Base-by-base conservation (phyloP, 1,139 yeast genomes). In the Blastobotrys apis region DNA sequence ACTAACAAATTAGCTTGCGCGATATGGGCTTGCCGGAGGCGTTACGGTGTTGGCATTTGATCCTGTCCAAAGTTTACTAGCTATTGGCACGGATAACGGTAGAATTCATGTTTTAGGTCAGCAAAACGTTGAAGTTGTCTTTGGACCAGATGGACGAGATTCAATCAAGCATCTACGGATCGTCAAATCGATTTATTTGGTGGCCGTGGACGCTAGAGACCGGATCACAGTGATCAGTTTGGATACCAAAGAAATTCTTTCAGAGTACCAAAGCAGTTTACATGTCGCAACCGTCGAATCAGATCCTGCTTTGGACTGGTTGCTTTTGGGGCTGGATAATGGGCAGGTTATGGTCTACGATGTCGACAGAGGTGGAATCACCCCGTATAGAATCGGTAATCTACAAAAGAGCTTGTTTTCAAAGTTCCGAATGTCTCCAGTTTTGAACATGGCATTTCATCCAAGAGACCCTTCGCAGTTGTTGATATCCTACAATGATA, bases 231-330 rank as follows among this genome's bases (percentile, higher is more conserved):
- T 90, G 2, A 73, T 85, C 41, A 86, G 95, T 0, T 60, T 90
- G 29, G 79, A 80, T 50, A 68, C 82, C 5, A 80, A 82, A 56
- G 71, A 71, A 50, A 69, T 84, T 25, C 62, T 86, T 22, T 73
- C 77, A 32, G 74, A 71, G 4, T 72, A 72, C 55, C 54, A 57
- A 19, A 44, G 57, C 13, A 82, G 87, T 0, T 81, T 87, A 1
- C 69, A 76, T 5, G 75, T 88, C n/a, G 71, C 84, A 0, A 73
- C 84, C 1, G 69, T 82, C 5, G 88, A 78, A 48, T 65, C 83
- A 2, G 98, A 94, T 57, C 95, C 97, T 0, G 75, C 94, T 0
- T 64, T 92, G 53, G 97, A 90, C 64, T 94, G 94, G 87, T 66
- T 90, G 25, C 72, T 83, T 41, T 59, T 90, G 29, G 98, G 98